Evolutionary conservation across 371 early-diverging fungal genomes (phyloP).

Genomic region (Mortierella sp.): DNA sequence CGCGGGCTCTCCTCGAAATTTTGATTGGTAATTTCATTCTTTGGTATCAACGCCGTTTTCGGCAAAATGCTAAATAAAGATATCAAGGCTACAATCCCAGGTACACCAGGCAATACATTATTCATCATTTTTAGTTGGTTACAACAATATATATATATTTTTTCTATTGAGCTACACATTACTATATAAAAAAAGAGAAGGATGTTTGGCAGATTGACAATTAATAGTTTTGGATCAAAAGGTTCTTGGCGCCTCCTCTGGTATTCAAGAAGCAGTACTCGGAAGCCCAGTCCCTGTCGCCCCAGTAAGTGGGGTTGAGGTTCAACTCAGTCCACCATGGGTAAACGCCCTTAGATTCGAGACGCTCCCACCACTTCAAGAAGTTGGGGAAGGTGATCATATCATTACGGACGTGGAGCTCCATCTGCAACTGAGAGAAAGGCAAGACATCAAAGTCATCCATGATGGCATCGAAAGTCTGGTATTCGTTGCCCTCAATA

Average conservation of each 20-base stretch:
- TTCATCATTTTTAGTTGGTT: too few relatives aligned
- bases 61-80: too few relatives aligned
- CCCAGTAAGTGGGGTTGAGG: slow-evolving; percentile 35
- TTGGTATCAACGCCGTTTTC: too few relatives aligned
- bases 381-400: slow-evolving; percentile 21
- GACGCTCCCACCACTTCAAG: slow-evolving; percentile 47
- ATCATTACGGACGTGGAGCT: slow-evolving; percentile 15
- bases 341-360: slow-evolving; percentile 36
- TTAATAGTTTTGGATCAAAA: slow-evolving; percentile 52
- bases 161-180: neutral
- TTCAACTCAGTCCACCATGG: slow-evolving; percentile 55
- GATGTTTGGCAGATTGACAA: neutral
- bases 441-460: slow-evolving; percentile 24
- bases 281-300: slow-evolving; percentile 33
- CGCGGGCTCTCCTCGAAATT: too few relatives aligned
- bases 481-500: slow-evolving; percentile 27
- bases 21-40: too few relatives aligned
- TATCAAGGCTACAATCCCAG: too few relatives aligned
- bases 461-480: slow-evolving; percentile 22
- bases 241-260: slow-evolving; percentile 42
- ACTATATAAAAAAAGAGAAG: neutral
- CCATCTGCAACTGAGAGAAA: slow-evolving; percentile 41
- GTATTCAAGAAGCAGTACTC: slow-evolving; percentile 56
- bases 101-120: too few relatives aligned
- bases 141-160: too few relatives aligned